Base-by-base conservation (phyloP, 768 basidiomycete species). In the Termitomyces heimii region DNA sequence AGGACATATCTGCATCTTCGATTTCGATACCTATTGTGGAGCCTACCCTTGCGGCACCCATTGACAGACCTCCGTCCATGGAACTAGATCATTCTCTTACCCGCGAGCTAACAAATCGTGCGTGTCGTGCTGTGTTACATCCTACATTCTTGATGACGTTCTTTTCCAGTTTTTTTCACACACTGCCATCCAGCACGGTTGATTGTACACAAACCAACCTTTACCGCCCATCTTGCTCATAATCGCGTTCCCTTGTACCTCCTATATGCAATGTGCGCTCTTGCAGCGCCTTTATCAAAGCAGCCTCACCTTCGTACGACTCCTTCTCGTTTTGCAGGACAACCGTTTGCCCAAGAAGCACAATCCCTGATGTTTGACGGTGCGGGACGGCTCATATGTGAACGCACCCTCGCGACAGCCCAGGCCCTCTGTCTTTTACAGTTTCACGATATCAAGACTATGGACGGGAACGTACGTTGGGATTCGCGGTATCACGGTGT, bases 121-220 rank as follows among this genome's bases (percentile, higher is more conserved):
- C 67, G 86, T 74, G 44, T 43, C 40, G 54, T 34, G 16, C 59
- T 56, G 49, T 60, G 53, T 63, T 42, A 57, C 39, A 50, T 45
- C 47, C 53, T 54, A 53, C 37, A 20, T 56, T 59, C 60, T 53
- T 54, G 47, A 55, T 60, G 50, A 59, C 52, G 55, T 46, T 58
- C 22, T 59, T 55, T 32, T 49, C 40, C 63, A 92, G 89, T 92
- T 10, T 92, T 92, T 70, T 92, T 92, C 68, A 79, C 90, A 26
- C 88, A 88, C 67, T 86, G 86, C 62, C 88, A 92, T 65, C 90
- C 90, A 24, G 82, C 85, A 59, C 82, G 86, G 37, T 78, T 85
- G 63, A 77, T 92, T 59, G 81, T 93, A 46, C 91, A 93, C 70
- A 88, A 88, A 53, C 86, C 91, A 22, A 83, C 85, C 8, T 93